Conservation (phyloP, 2,329 filamentous ascomycete species). For the Stemphylium lycopersici region DNA sequence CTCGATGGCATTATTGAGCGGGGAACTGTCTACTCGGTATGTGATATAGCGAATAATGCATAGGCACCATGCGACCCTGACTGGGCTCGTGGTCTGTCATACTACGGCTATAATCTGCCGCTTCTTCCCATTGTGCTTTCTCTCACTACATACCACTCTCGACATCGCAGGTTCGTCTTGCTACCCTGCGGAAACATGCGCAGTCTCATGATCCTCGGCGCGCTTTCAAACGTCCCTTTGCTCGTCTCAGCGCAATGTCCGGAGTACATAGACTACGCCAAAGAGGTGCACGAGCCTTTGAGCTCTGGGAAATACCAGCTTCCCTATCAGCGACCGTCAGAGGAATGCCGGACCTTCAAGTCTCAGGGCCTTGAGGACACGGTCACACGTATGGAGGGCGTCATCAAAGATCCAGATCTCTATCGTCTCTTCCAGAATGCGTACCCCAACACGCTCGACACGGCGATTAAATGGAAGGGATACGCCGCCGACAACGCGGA, state of each 20-base stretch:
- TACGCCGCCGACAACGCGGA: constrained; percentile 60
- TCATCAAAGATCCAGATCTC: constrained; percentile 64
- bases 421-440: constrained; percentile 73
- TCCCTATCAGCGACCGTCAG: constrained; percentile 52
- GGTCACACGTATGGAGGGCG: constrained; percentile 42
- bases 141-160: background rate
- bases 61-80: constrained; percentile 7
- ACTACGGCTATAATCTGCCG: constrained; percentile 1
- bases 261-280: constrained; percentile 53
- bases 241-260: constrained; percentile 48
- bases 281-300: constrained; percentile 50
- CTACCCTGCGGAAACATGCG: constrained; percentile 33
- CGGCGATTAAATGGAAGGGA: constrained; percentile 73
- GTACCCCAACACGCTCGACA: constrained; percentile 78
- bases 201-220: constrained; percentile 18
- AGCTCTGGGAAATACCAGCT: constrained; percentile 54
- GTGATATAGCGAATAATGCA: constrained; percentile 21
- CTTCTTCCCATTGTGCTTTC: background rate
- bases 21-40: constrained; percentile 35
- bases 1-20: constrained; percentile 36
- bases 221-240: constrained; percentile 25
- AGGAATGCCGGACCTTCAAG: constrained; percentile 56
- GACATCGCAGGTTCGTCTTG: background rate
- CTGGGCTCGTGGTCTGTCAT: background rate
- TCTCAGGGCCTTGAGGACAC: constrained; percentile 52